Evolutionary conservation across 2,329 filamentous ascomycete genomes (phyloP).

Genomic region (Chaetothyriales sp.): DNA sequence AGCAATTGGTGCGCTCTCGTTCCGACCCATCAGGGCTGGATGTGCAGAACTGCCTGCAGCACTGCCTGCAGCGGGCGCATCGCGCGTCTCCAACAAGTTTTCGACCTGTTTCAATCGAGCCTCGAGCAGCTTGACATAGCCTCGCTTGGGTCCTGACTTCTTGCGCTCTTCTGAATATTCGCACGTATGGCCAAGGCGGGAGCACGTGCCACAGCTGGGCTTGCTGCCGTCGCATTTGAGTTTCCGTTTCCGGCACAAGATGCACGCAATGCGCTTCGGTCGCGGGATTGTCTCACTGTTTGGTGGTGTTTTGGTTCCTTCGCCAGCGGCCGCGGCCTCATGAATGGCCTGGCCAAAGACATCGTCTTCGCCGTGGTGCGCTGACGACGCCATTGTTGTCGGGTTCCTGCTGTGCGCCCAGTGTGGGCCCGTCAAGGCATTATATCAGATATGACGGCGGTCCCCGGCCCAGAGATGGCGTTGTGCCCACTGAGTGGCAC

Average conservation of each 20-base stretch:
- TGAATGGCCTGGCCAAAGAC: not conserved
- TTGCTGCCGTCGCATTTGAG: conserved; percentile 63
- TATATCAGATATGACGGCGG: not conserved
- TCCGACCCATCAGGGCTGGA: not conserved
- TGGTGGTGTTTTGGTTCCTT: not conserved
- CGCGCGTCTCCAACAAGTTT: conserved; percentile 15
- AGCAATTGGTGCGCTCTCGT: not conserved
- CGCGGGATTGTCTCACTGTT: conserved; percentile 43
- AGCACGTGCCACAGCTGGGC: conserved; percentile 79
- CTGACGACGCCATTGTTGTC: not conserved
- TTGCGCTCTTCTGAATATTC: conserved; percentile 84
- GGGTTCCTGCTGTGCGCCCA: not conserved
- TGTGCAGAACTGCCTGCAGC: too few relatives aligned
- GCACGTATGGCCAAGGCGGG: conserved; percentile 72
- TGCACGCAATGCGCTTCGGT: conserved; percentile 87
- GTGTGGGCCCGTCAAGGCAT: not conserved
- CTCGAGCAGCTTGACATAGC: conserved; percentile 88
- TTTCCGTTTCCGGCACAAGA: conserved; percentile 63
- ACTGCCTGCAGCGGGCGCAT: conserved; percentile 1
- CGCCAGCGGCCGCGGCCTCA: too few relatives aligned
- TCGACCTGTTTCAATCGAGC: conserved; percentile 49
- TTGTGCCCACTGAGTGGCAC: not conserved
- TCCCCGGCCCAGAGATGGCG: not conserved
- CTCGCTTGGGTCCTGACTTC: conserved; percentile 88
- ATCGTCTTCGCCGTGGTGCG: not conserved